Base-by-base conservation (phyloP, 2,329 filamentous ascomycete genomes). In the Xylariaceae sp. region DNA sequence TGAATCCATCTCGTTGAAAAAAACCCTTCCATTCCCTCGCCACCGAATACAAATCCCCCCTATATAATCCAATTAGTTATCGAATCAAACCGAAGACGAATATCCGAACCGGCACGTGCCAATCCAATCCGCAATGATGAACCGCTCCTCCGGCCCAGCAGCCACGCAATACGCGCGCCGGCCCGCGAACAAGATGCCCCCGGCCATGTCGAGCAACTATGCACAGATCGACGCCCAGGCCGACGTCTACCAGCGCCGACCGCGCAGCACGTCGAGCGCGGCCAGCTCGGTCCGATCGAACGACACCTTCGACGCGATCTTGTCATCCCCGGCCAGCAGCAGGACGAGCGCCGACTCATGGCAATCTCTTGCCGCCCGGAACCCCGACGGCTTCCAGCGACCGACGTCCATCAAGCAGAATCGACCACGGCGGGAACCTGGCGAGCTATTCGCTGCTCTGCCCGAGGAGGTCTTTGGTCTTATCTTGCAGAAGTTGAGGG, bases 391-490 rank as follows among this genome's bases (percentile, higher is more conserved):
- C 34, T 71, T 71, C 69, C 71, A 73, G 60, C 72, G 69, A 57
- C 73, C 70, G 37, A 66, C 69, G 4, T 71, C 69, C 18, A 69
- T 75, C 53, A 75, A 75, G 66, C 70, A 71, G 62, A 64, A 70
- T 17, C 68, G 72, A 30, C 66, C 63, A 41, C 75, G 67, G 58
- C 69, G 74, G 8, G 71, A 73, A 39, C 77, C 77, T 0, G 79
- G 82, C 11, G 82, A 84, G 65, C 70, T 82, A 5, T 83, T 86
- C 60, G 75, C 75, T n/a, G 76, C 75, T 17, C 65, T 87, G 13
- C 83, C 84, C 0, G 78, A 78, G n/a, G 83, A 86, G 66, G 81
- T 87, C 1, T 69, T 87, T 51, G 76, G 80, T 55, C 72, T 83
- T 39, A 80, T 87, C n/a, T 67, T 87, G 39, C 76, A 76, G 45